A percentile compares a stretch with the other conserved stretches of the same genome.
These are phyloP conservation scores for Diplosphaera chodatii DNA, from an alignment of 139 green algal species.

Conservation along the genomic window DNA sequence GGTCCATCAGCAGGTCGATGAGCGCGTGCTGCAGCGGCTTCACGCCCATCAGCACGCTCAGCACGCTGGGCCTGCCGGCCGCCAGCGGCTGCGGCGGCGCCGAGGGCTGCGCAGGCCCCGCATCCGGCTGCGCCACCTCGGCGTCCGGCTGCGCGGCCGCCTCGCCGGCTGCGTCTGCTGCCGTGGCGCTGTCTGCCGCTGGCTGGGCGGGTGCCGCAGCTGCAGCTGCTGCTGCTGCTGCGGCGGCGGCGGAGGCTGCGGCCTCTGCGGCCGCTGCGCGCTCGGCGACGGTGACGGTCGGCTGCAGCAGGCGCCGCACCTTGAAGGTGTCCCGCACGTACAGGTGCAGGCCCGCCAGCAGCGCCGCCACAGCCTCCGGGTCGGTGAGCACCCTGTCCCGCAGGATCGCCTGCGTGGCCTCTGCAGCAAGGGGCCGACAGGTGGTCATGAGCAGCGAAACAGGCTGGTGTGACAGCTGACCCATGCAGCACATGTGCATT, in stretches of 20 bases:
- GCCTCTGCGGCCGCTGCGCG: background rate
- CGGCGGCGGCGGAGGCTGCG: too few relatives aligned
- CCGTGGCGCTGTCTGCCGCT: background rate
- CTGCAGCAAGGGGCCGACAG: slow-evolving; percentile 21
- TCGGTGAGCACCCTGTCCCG: slow-evolving; percentile 42
- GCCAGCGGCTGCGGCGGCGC: background rate
- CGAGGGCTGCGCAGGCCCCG: background rate
- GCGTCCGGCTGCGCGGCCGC: too few relatives aligned
- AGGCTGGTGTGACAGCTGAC: too few relatives aligned
- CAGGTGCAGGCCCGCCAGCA: slow-evolving; percentile 40
- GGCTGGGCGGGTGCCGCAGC: background rate
- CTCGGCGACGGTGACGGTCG: slow-evolving; percentile 6
- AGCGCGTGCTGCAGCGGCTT: slow-evolving; percentile 49
- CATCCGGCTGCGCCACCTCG: too few relatives aligned
- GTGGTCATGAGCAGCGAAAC: too few relatives aligned
- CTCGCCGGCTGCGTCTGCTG: too few relatives aligned
- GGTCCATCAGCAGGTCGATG: slow-evolving; percentile 51
- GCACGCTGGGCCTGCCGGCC: slow-evolving; percentile 23
- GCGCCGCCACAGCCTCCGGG: slow-evolving; percentile 26
- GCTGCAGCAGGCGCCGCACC: slow-evolving; percentile 39
- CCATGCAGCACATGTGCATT: too few relatives aligned
- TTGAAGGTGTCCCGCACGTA: slow-evolving; percentile 45
- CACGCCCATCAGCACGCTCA: slow-evolving; percentile 55
- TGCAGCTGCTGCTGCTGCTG: background rate
- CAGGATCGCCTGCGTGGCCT: slow-evolving; percentile 30